Base-by-base conservation (phyloP, 768 basidiomycete genomes). In the Tylopilus subfusipes region DNA sequence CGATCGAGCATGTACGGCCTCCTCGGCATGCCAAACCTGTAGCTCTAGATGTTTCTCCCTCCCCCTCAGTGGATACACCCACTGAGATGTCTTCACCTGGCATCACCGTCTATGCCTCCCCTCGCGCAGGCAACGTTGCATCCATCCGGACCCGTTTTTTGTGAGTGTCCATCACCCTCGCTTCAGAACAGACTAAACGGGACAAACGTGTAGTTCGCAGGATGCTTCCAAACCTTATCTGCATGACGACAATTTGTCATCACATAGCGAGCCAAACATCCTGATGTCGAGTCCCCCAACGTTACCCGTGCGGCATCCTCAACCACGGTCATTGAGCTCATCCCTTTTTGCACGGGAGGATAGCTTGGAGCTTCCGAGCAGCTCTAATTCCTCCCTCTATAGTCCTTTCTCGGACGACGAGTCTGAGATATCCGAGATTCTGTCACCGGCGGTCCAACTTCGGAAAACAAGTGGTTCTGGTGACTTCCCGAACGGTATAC, bases 61-160 rank as follows among this genome's bases (percentile, higher is more conserved):
- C 59, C 6, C 19, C 52, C 10, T 40, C 33, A 12, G 34, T 33
- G 11, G 57, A 59, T 16, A 38, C 40, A 27, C 54, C 42, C 11
- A 22, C 31, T 14, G 63, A 59, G 27, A 22, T 6, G 0, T 22
- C 31, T 5, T 36, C 44, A 3, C 44, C 47, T 22, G 46, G 21
- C 31, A 21, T 42, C 11, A 7, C 21, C 9, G 13, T 44, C 4
- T 6, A 57, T 39, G 24, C 38, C 22, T 55, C 63, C 4, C 52
- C 59, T 27, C 51, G 56, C 12, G 13, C 36, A 42, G 48, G 65
- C 18, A 69, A 68, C 19, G 73, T 80, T 6, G 67, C 78, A 19
- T 70, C 77, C 2, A 64, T 77, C 33, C 73, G 75, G 34, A 73
- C 57, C 55, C 73, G 74, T 33, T 66, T 65, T 24, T 21, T 55